These are phyloP conservation scores for Colletotrichum gloeosporioides DNA, from an alignment of 2,329 filamentous ascomycete genomes.

Conservation along the genomic window DNA sequence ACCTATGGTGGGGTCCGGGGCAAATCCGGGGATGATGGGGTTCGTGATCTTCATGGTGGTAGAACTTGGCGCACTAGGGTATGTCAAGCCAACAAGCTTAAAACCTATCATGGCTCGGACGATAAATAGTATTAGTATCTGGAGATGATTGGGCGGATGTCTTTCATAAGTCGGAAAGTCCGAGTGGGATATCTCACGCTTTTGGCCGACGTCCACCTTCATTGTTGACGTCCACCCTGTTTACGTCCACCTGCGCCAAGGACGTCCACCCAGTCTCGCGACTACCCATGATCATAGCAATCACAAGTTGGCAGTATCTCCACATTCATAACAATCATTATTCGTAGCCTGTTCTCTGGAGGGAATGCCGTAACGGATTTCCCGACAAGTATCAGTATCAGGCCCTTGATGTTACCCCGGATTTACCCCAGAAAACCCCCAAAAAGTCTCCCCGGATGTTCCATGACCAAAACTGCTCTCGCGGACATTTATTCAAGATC, in stretches of 20 bases:
- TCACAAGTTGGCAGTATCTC: neutral
- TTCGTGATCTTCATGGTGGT: constrained; percentile 14
- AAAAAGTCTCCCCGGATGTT: neutral
- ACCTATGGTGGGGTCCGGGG: constrained; percentile 32
- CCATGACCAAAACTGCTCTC: neutral
- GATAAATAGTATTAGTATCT: neutral
- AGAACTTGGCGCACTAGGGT: neutral
- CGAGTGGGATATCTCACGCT: neutral
- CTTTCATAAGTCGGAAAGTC: neutral
- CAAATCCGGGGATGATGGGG: constrained; percentile 35
- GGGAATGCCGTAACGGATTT: neutral
- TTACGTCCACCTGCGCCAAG: neutral
- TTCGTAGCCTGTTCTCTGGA: neutral
- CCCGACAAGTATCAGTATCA: neutral
- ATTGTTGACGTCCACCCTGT: neutral
- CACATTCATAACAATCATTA: neutral
- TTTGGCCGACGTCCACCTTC: neutral
- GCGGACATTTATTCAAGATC: neutral
- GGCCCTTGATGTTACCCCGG: neutral
- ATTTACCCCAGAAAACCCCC: neutral
- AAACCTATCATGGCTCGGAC: neutral
- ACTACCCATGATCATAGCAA: neutral
- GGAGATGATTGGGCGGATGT: neutral
- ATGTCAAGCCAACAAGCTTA: neutral
- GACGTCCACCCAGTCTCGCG: neutral